Percentiles rank a stretch among this genome's conserved stretches.
Conservation (phyloP, 495 filamentous ascomycete species). For the Trichoderma orchidacearum region DNA sequence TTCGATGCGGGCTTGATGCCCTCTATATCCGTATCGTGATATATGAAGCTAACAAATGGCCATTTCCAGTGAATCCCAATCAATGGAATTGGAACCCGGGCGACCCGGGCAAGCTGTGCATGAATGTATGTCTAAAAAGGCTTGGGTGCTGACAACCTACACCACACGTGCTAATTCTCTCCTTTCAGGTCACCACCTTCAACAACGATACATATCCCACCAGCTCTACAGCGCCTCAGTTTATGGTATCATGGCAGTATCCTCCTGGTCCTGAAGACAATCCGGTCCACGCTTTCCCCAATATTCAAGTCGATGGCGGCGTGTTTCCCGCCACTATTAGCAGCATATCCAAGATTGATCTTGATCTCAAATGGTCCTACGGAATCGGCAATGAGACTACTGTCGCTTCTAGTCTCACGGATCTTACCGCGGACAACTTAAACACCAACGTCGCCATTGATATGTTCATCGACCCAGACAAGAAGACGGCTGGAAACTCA, state of each 20-base stretch:
- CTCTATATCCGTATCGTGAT: not conserved
- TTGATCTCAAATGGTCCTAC: constrained; percentile 24
- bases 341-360: constrained; percentile 9
- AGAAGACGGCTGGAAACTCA: constrained; percentile 12
- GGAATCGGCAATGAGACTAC: constrained; percentile 16
- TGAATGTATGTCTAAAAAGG: constrained; percentile 5
- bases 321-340: constrained; percentile 10
- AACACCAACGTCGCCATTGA: constrained; percentile 31
- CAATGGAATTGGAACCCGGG: constrained; percentile 1
- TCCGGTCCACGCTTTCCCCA: constrained; percentile 26
- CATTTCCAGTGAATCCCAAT: not conserved
- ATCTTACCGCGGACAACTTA: constrained; percentile 9
- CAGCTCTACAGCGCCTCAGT: constrained; percentile 18
- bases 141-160: not conserved
- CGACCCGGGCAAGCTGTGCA: not conserved
- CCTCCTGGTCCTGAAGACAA: constrained; percentile 8
- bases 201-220: constrained; percentile 21
- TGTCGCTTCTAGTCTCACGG: constrained; percentile 3
- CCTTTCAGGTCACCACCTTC: constrained; percentile 12
- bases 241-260: constrained; percentile 24
- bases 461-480: constrained; percentile 28
- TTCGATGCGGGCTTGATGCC: too few relatives aligned
- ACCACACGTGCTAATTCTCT: not conserved
- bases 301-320: constrained; percentile 15
- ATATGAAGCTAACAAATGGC: not conserved